These are phyloP conservation scores for Aspergillus caelatus DNA, from an alignment of 2,329 filamentous ascomycete genomes.

Conservation along the genomic window DNA sequence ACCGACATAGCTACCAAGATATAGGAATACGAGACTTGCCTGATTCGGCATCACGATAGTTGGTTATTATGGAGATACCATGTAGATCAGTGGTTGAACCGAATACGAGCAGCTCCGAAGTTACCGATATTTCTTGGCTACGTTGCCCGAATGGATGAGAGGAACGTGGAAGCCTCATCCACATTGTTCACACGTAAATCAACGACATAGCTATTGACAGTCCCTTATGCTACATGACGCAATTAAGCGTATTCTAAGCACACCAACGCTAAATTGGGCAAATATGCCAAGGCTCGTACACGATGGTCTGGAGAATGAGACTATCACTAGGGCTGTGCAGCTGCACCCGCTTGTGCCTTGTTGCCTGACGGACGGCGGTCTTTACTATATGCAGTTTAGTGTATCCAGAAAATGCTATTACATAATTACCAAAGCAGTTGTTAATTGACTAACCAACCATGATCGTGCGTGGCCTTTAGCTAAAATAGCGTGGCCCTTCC, in stretches of 20 bases:
- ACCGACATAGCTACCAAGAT: not conserved
- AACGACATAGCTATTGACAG: not conserved
- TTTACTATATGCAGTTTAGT: not conserved
- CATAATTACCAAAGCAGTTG: too few relatives aligned
- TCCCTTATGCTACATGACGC: not conserved
- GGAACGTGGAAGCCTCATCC: not conserved
- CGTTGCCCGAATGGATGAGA: not conserved
- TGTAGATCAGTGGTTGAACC: not conserved
- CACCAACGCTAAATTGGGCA: not conserved
- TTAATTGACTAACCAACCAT: too few relatives aligned
- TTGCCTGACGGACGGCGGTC: not conserved
- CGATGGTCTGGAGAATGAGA: not conserved
- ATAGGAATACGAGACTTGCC: not conserved
- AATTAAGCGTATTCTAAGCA: not conserved
- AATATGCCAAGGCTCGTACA: not conserved
- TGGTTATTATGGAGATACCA: not conserved
- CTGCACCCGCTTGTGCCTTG: not conserved
- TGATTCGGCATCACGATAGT: not conserved
- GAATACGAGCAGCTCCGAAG: not conserved
- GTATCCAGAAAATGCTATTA: too few relatives aligned
- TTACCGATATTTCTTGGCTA: not conserved
- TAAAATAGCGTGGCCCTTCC: too few relatives aligned
- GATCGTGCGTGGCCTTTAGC: too few relatives aligned
- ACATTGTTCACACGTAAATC: not conserved
- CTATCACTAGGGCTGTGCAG: not conserved